Evolutionary conservation across 768 basidiomycete species (phyloP).

Genomic region (Lepiota brunneoincarnata): DNA sequence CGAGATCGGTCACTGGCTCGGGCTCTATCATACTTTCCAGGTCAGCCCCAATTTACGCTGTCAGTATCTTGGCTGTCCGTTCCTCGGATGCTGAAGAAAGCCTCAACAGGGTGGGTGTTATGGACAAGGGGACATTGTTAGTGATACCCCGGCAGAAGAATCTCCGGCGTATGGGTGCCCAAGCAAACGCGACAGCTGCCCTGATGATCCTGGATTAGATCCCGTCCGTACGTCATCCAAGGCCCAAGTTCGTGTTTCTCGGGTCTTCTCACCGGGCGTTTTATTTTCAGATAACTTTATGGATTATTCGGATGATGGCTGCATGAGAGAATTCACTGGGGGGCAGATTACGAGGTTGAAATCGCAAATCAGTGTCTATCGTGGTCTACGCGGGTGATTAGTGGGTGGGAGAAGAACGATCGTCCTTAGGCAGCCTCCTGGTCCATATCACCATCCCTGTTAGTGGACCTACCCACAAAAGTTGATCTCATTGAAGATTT

Average conservation of each 20-base stretch:
- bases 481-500: neutral
- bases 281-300: conserved; percentile 26
- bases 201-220: conserved; percentile 29
- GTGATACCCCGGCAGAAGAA: conserved; percentile 33
- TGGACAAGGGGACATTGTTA: conserved; percentile 35
- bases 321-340: conserved; percentile 31
- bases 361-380: conserved; percentile 7
- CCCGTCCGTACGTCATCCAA: conserved; percentile 25
- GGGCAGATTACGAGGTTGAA: conserved; percentile 21
- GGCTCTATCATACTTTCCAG: conserved; percentile 59
- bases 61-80: neutral
- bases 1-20: conserved; percentile 55
- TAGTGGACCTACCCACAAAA: no score
- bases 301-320: conserved; percentile 34
- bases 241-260: neutral
- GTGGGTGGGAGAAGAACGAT: neutral
- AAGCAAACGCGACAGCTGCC: conserved; percentile 25
- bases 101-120: conserved; percentile 33
- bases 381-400: conserved; percentile 8
- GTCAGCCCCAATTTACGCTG: conserved; percentile 18
- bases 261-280: neutral
- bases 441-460: neutral
- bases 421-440: no score
- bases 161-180: conserved; percentile 30
- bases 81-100: conserved; percentile 26